Evolutionary conservation across 139 green algal species (phyloP).

Genomic region (Haematococcus lacustris): DNA sequence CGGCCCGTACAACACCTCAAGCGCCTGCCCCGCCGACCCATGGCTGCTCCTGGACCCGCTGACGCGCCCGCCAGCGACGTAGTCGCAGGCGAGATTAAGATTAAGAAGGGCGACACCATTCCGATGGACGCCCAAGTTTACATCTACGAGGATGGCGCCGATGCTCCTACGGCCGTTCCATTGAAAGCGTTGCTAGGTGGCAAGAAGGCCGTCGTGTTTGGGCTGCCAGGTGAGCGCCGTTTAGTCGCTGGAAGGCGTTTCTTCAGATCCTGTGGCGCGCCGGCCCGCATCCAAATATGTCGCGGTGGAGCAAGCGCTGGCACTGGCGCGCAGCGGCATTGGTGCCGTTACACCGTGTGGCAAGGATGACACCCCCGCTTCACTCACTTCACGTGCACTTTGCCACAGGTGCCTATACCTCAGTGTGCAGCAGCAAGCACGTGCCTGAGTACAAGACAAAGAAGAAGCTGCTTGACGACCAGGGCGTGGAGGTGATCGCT

Average conservation of each 20-base stretch:
- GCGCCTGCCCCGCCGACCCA: too few species aligned
- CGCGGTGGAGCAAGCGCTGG: too few species aligned
- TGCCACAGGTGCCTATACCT: conserved; percentile 24
- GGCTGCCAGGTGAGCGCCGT: conserved; percentile 16
- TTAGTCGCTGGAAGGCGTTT: neutral
- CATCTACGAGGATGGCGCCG: conserved; percentile 12
- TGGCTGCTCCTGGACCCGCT: too few species aligned
- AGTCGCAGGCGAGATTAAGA: too few species aligned
- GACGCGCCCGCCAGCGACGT: too few species aligned
- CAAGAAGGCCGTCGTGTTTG: conserved; percentile 22
- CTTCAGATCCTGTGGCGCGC: neutral
- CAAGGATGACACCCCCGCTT: too few species aligned
- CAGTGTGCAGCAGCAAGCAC: conserved; percentile 25
- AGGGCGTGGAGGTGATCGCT: conserved; percentile 15
- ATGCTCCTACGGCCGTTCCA: conserved; percentile 2
- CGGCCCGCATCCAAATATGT: neutral
- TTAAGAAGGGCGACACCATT: conserved; percentile 15
- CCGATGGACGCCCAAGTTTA: conserved; percentile 7
- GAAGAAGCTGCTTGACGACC: neutral
- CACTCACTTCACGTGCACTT: too few species aligned
- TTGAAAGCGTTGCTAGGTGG: conserved; percentile 11
- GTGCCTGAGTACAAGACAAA: conserved; percentile 17
- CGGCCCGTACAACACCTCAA: too few species aligned
- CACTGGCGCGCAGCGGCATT: too few species aligned
- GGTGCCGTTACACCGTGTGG: too few species aligned